A percentile compares a stretch with the other conserved stretches of the same genome.
Evolutionary conservation across 1,139 yeast genomes (phyloP).

Genomic region (Oligophagozyma castellii): DNA sequence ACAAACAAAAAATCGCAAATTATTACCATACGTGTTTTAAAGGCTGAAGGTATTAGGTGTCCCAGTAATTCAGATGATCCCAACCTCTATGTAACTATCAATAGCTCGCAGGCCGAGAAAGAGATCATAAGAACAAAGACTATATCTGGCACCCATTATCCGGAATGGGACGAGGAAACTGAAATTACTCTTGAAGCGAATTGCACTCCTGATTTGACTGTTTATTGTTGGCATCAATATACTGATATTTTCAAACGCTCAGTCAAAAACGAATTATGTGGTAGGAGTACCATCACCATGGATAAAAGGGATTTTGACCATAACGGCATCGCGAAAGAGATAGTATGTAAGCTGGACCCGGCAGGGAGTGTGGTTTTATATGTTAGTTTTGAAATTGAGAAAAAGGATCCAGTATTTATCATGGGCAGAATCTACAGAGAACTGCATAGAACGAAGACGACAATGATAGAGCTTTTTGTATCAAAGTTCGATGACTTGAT

Average conservation of each 20-base stretch:
- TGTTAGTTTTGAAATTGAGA: conserved; percentile 65
- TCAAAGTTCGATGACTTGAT: conserved; percentile 41
- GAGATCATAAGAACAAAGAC: too few relatives aligned
- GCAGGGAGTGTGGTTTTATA: conserved; percentile 54
- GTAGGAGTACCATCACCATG: conserved; percentile 47
- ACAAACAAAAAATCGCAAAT: conserved; percentile 42
- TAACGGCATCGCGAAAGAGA: conserved; percentile 55
- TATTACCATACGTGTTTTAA: conserved; percentile 50
- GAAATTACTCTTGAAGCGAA: conserved; percentile 37
- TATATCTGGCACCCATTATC: too few relatives aligned
- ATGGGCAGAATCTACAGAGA: conserved; percentile 67
- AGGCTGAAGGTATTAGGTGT: conserved; percentile 58
- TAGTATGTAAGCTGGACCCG: conserved; percentile 48
- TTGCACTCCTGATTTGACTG: conserved; percentile 31
- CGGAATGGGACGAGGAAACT: conserved; percentile 79
- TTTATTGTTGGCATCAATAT: conserved; percentile 65
- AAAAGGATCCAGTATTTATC: conserved; percentile 62
- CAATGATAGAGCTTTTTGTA: conserved; percentile 53
- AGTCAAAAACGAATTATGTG: conserved; percentile 53
- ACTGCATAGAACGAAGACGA: conserved; percentile 45
- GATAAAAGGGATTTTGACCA: conserved; percentile 55
- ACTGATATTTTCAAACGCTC: conserved; percentile 21
- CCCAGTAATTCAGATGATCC: conserved; percentile 39
- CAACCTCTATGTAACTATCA: conserved; percentile 55
- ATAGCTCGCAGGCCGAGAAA: conserved; percentile 43